Base-by-base conservation (phyloP, 2,329 filamentous ascomycete genomes). In the Aspergillus ustus region DNA sequence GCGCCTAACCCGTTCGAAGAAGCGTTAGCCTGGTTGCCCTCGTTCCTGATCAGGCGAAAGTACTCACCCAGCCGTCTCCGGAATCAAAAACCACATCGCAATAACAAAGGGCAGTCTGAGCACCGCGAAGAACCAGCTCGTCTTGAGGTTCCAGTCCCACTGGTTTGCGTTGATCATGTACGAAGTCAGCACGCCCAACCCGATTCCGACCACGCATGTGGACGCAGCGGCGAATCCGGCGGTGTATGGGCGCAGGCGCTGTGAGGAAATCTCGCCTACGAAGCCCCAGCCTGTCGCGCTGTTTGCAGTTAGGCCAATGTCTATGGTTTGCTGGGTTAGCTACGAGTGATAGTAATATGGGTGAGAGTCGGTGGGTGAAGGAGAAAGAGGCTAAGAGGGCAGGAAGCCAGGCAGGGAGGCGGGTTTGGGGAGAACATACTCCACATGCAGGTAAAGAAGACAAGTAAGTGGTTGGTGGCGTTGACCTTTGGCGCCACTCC, bases 211-310 rank as follows among this genome's bases (percentile, higher is more conserved):
- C 11, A 60, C 44, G 44, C 61, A 63, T 9, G 61, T 63, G 6
- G 34, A 49, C 29, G 61, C 57, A 7, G 61, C 61, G 20, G 48
- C 57, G n/a, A 63, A 63, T 7, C 61, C 61, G 9, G 57, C 57
- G 2, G 61, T 63, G 45, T 60, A 63, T 3, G 71, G 69, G 0
- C 75, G 71, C 4, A 78, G 66, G 3, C 75, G 70, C 13, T 75
- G 73, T 0, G 77, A 74, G 0, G 77, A 77, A 8, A 78, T 76
- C 58, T 79, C 75, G 31, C 69, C 73, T 40, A 73, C 69, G 49
- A 72, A 72, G 2, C 71, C 70, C 67, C 70, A 75, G 4, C 71
- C 71, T 1, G 70, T 68, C 1, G 69, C 70, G 4, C 67, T 68
- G 53, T 69, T 73, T 31, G 67, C 63, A 3, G 66, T 68, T 49